These are phyloP conservation scores for Debaryomycetaceae sp. DNA, from an alignment of 1,139 yeast genomes.

Conservation along the genomic window DNA sequence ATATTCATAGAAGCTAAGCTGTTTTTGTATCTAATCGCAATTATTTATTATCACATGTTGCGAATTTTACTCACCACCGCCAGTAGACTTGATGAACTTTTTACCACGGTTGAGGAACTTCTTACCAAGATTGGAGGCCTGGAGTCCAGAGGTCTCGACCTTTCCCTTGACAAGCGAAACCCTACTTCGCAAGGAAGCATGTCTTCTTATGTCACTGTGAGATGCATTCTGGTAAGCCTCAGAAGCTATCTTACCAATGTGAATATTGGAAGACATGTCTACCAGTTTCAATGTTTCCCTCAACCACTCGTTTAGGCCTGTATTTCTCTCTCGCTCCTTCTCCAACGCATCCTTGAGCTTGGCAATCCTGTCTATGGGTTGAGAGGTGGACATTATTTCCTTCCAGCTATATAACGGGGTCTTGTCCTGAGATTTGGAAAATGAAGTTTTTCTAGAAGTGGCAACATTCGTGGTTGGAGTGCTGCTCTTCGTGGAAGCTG, in stretches of 20 bases:
- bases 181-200: constrained; percentile 38
- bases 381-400: constrained; percentile 39
- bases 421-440: constrained; percentile 14
- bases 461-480: background rate
- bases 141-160: constrained; percentile 40
- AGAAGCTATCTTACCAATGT: constrained; percentile 44
- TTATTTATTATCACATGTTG: background rate
- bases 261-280: constrained; percentile 33
- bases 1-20: background rate
- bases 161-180: constrained; percentile 44
- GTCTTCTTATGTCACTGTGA: constrained; percentile 43
- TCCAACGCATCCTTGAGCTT: constrained; percentile 39
- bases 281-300: constrained; percentile 34
- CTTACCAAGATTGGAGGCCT: constrained; percentile 43
- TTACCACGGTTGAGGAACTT: constrained; percentile 40
- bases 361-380: constrained; percentile 39
- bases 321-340: constrained; percentile 38
- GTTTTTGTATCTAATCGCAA: background rate
- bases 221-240: constrained; percentile 48
- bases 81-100: constrained; percentile 33
- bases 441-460: constrained; percentile 6
- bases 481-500: background rate
- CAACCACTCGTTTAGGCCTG: constrained; percentile 50
- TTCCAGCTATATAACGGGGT: constrained; percentile 43
- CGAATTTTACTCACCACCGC: constrained; percentile 2